Conservation (phyloP, 768 basidiomycete genomes). For the Tubosaeta sp. region DNA sequence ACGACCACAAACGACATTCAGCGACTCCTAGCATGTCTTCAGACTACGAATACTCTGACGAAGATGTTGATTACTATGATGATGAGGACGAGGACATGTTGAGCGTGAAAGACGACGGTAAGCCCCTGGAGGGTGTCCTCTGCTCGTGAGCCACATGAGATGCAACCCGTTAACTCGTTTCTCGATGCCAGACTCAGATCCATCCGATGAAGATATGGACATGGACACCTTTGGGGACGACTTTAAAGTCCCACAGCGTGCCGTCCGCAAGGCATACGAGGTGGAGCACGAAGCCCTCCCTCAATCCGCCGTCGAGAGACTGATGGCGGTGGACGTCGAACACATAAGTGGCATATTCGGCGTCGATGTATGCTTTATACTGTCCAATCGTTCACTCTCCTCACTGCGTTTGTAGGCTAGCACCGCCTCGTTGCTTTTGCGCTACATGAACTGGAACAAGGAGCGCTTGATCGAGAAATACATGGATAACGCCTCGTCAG, state of each 20-base stretch:
- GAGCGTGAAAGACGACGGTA: constrained; percentile 57
- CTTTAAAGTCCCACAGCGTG: constrained; percentile 53
- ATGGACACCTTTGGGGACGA: constrained; percentile 64
- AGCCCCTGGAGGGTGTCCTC: constrained; percentile 18
- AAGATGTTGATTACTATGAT: constrained; percentile 61
- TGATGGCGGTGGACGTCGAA: constrained; percentile 77
- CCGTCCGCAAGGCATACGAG: constrained; percentile 71
- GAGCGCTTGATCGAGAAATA: constrained; percentile 95
- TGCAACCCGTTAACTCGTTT: constrained; percentile 18
- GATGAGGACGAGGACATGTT: constrained; percentile 69
- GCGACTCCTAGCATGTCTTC: constrained; percentile 44
- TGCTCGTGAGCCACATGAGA: constrained; percentile 20
- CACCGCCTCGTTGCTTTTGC: constrained; percentile 73
- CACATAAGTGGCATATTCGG: constrained; percentile 86
- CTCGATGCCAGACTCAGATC: constrained; percentile 34
- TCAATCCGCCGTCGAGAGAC: constrained; percentile 67
- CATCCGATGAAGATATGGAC: constrained; percentile 62
- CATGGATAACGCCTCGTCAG: constrained; percentile 82
- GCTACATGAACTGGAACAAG: constrained; percentile 91
- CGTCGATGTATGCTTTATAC: constrained; percentile 63
- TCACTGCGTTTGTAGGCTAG: constrained; percentile 43
- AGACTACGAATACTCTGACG: constrained; percentile 69
- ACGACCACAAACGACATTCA: constrained; percentile 9
- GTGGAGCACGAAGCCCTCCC: constrained; percentile 78
- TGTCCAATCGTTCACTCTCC: background rate